Percentiles rank a stretch among this genome's conserved stretches.
Conservation (phyloP, 2,329 filamentous ascomycete species). For the Oidium heveae region DNA sequence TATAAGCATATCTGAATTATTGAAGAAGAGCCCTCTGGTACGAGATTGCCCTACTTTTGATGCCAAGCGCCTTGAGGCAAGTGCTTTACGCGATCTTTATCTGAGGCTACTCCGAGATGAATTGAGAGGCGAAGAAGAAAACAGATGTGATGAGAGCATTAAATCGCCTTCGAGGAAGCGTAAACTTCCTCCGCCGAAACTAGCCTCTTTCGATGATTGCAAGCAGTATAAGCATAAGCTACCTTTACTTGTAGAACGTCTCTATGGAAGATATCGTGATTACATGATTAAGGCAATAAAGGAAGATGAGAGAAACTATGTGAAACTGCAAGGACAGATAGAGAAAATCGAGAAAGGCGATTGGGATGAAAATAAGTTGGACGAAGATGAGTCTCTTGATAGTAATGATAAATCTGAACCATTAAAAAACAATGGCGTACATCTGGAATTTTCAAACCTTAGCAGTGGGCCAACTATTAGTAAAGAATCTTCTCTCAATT, state of each 20-base stretch:
- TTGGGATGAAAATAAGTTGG: constrained; percentile 19
- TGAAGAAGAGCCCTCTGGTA: constrained; percentile 51
- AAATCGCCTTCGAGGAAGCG: constrained; percentile 38
- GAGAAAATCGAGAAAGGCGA: constrained; percentile 36
- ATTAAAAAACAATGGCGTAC: not conserved
- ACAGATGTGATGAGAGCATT: constrained; percentile 18
- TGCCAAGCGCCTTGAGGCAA: constrained; percentile 44
- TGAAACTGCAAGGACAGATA: constrained; percentile 40
- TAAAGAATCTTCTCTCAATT: too few species aligned
- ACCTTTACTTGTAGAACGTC: constrained; percentile 41
- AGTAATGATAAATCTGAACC: constrained; percentile 4
- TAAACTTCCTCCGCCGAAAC: constrained; percentile 40
- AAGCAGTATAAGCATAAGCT: constrained; percentile 39
- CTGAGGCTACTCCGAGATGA: constrained; percentile 53
- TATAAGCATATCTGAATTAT: constrained; percentile 42
- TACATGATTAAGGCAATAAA: constrained; percentile 43
- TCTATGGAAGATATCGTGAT: constrained; percentile 53
- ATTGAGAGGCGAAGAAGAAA: constrained; percentile 24
- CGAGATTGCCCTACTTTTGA: constrained; percentile 47
- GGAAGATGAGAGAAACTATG: constrained; percentile 46
- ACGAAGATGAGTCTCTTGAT: constrained; percentile 6
- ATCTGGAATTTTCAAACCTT: not conserved
- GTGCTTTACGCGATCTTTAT: constrained; percentile 59
- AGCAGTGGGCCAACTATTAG: too few species aligned
- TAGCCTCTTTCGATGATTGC: constrained; percentile 40